Evolutionary conservation across 768 basidiomycete species (phyloP).

Genomic region (Dacryopinax primogenitus): DNA sequence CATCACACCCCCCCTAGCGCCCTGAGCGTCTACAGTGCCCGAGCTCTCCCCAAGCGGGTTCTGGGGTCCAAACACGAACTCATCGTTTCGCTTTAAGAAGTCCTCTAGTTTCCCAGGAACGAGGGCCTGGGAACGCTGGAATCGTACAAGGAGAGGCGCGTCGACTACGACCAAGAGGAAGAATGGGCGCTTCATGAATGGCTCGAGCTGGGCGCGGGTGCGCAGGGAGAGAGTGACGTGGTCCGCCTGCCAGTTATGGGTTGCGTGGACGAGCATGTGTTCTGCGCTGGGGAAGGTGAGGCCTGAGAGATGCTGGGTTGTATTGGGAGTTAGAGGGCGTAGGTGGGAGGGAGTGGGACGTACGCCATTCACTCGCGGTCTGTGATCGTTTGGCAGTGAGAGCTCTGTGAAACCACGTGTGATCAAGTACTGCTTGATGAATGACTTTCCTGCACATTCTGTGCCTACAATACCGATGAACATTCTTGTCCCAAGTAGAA

Average conservation of each 20-base stretch:
- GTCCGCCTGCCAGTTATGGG: slow-evolving; percentile 62
- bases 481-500: slow-evolving; percentile 30
- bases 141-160: slow-evolving; percentile 65
- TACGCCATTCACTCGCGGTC: background rate
- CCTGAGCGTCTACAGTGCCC: no score
- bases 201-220: slow-evolving; percentile 42
- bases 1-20: slow-evolving; percentile 11
- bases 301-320: background rate
- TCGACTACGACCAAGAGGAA: slow-evolving; percentile 76
- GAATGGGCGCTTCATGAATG: slow-evolving; percentile 77
- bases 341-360: background rate
- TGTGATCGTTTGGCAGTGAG: slow-evolving; percentile 24
- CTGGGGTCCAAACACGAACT: slow-evolving; percentile 44
- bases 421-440: slow-evolving; percentile 47
- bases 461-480: slow-evolving; percentile 59
- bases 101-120: slow-evolving; percentile 37
- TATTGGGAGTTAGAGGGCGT: background rate
- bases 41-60: background rate
- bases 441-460: slow-evolving; percentile 46
- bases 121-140: slow-evolving; percentile 30
- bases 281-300: slow-evolving; percentile 35
- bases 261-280: slow-evolving; percentile 59
- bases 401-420: slow-evolving; percentile 46
- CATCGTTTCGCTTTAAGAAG: slow-evolving; percentile 66
- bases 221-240: slow-evolving; percentile 54